phyloP scores from a whole-genome alignment of 345 rosid genomes.

The Garcia nutans region DNA sequence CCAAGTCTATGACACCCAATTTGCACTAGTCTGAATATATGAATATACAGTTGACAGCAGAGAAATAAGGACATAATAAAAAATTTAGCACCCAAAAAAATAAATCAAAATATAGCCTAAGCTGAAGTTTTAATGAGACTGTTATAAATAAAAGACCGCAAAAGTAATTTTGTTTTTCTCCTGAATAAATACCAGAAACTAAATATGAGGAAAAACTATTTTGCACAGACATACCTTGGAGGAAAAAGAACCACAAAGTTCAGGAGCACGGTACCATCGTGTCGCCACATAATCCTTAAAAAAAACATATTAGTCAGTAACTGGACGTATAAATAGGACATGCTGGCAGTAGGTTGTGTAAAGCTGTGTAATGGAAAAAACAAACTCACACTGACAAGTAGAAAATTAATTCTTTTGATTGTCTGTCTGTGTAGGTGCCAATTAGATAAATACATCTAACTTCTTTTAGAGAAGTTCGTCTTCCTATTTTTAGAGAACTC shows the following conservation, averaged over 20 bases:
- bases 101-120: background rate
- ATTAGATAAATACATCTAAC: no score
- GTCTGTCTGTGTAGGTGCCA: no score
- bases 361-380: no score
- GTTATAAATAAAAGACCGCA: background rate
- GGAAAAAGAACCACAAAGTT: constrained; percentile 92
- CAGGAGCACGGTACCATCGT: constrained; percentile 99
- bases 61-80: background rate
- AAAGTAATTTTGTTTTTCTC: background rate
- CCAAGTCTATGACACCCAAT: background rate
- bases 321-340: background rate
- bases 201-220: background rate
- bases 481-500: no score
- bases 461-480: no score
- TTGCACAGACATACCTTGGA: constrained; percentile 58
- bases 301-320: constrained; percentile 37
- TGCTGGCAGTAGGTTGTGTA: no score
- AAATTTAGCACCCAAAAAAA: background rate
- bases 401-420: no score
- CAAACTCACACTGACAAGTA: no score
- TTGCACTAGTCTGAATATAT: background rate
- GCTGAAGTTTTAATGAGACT: background rate
- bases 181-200: background rate
- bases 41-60: background rate
- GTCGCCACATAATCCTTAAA: constrained; percentile 97